Base-by-base conservation (phyloP, 192 early-diverging fungal species). In the Entophlyctis helioformis region DNA sequence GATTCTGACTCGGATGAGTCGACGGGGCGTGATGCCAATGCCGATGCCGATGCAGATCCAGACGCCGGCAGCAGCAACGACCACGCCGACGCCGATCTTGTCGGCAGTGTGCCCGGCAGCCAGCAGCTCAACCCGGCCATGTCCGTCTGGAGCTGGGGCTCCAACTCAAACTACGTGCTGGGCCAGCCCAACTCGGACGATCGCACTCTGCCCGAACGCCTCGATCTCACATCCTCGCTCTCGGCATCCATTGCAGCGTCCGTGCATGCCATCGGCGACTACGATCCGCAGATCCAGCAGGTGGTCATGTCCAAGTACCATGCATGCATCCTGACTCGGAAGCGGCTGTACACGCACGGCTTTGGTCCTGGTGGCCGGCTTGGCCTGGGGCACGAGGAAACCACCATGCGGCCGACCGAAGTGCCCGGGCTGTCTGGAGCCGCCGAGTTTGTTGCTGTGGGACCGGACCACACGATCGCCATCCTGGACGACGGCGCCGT, bases 251-350 rank as follows among this genome's bases (percentile, higher is more conserved):
- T n/a, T n/a, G n/a, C n/a, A n/a, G 53, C 60, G 48, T 48, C 13
- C 49, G 49, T 47, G 39, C 31, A 46, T 15, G 36, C 45, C 12
- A 36, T 75, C n/a, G 10, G 22, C 5, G 27, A 53, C 20, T 43
- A 59, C 36, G 45, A 63, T 10, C 63, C 62, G 10, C 16, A 24
- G 1, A 55, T 72, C 13, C 18, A 51, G 41, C 42, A 62, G 2
- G 48, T 83, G 0, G 41, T 52, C 11, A 71, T 84, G 62, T 75
- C 76, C 3, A 88, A 88, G 53, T 85, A 77, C 29, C 86, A 88
- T 48, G 65, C 64, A 16, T 74, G 64, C 0, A 39, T 76, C 24
- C 28, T 75, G 2, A 78, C 78, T 13, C 60, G 46, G 21, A 67
- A 71, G 18, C 36, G 51, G 16, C 39, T 72, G 22, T 64, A 57